Conservation (phyloP, 176 grass and related monocot species). For the maize (Zea mays) region DNA sequence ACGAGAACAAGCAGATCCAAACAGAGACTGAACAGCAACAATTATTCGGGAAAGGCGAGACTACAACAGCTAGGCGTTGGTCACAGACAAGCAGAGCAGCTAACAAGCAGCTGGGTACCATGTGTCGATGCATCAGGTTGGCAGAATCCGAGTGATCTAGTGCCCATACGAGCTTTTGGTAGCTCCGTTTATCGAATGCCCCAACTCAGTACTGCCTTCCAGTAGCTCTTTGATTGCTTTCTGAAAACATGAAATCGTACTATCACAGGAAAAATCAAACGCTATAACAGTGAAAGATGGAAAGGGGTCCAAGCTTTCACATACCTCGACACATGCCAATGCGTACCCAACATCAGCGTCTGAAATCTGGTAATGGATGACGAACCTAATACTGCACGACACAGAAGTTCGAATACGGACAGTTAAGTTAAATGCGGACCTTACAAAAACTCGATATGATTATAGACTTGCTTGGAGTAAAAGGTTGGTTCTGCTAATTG, state of each 20-base stretch:
- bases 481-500: not conserved
- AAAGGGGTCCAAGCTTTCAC: not conserved
- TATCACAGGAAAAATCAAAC: not conserved
- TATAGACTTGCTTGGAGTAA: not conserved
- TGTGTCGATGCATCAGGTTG: not conserved
- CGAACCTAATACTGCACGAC: conserved; percentile 67
- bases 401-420: not conserved
- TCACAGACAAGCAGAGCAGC: conserved; percentile 7
- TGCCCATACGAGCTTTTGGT: conserved; percentile 50
- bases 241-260: conserved; percentile 44
- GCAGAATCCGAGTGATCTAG: conserved; percentile 14
- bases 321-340: conserved; percentile 74
- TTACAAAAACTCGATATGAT: not conserved
- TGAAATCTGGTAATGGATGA: conserved; percentile 91
- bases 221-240: conserved; percentile 69
- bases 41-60: conserved; percentile 33
- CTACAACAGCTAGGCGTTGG: not conserved
- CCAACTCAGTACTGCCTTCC: conserved; percentile 34
- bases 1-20: not conserved
- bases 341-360: conserved; percentile 70
- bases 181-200: conserved; percentile 38
- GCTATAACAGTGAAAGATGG: not conserved
- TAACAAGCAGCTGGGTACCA: not conserved
- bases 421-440: not conserved
- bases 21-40: not conserved